Evolutionary conservation across 2,329 filamentous ascomycete species (phyloP).

Genomic region (Colletotrichum abscissum): DNA sequence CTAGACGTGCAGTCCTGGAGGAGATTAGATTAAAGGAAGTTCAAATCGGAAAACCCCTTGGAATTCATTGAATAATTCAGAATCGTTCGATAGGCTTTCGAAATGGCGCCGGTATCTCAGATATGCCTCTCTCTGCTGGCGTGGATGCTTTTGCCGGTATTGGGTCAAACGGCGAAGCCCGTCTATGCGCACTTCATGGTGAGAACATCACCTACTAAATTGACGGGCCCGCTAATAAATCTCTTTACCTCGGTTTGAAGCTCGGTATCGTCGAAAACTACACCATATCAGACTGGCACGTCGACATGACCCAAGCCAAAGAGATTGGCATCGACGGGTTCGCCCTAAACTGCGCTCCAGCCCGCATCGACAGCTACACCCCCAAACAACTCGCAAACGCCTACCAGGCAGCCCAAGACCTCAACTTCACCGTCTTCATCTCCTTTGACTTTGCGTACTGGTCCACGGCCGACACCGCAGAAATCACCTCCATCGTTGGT

Average conservation of each 20-base stretch:
- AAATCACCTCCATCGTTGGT: conserved; percentile 23
- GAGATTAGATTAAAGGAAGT: no score
- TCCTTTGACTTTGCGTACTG: conserved; percentile 41
- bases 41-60: no score
- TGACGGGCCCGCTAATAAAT: no score
- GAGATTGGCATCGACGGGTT: not conserved
- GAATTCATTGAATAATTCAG: no score
- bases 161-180: not conserved
- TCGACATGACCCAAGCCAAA: not conserved
- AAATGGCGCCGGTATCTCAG: not conserved
- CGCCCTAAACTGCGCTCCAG: not conserved
- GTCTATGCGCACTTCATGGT: not conserved
- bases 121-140: not conserved
- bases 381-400: not conserved
- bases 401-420: conserved; percentile 29
- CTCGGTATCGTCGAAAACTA: not conserved
- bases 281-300: not conserved
- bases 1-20: no score
- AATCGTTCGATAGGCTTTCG: no score
- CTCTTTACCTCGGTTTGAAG: not conserved
- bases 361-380: not conserved
- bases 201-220: not conserved
- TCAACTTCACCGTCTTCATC: conserved; percentile 39
- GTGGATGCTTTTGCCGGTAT: not conserved
- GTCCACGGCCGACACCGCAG: conserved; percentile 36